phyloP scores from a whole-genome alignment of 2,329 filamentous ascomycete species.

The Epichloe uncinata region DNA sequence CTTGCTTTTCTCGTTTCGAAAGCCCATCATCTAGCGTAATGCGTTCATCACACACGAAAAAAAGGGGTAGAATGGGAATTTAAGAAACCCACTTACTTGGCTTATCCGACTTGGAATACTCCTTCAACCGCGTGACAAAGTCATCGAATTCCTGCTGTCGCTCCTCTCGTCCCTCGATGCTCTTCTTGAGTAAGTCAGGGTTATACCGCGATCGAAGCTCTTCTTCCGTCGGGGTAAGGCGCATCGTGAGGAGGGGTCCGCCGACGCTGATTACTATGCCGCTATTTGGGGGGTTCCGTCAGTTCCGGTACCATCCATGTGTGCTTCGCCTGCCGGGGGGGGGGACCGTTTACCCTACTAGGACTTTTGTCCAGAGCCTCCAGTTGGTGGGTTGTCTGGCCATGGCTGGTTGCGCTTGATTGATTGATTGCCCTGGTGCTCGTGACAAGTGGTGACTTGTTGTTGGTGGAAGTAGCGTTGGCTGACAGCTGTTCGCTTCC shows the following conservation, averaged over 20 bases:
- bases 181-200: constrained; percentile 81
- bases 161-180: constrained; percentile 64
- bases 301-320: no score
- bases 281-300: constrained; percentile 29
- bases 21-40: no score
- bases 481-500: no score
- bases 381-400: constrained; percentile 39
- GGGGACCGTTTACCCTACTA: constrained; percentile 38
- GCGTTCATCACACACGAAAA: no score
- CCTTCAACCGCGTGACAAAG: constrained; percentile 72
- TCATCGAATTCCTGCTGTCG: constrained; percentile 78
- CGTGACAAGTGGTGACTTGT: not conserved
- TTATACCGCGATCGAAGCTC: constrained; percentile 89
- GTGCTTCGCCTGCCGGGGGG: no score
- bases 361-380: constrained; percentile 55
- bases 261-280: constrained; percentile 62
- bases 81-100: constrained; percentile 59
- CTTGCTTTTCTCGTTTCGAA: not conserved
- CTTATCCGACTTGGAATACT: constrained; percentile 82
- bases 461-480: not conserved
- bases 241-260: constrained; percentile 73
- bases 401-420: constrained; percentile 10
- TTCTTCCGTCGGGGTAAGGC: constrained; percentile 72
- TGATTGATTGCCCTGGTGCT: not conserved
- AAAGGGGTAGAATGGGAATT: not conserved